Percentiles rank a stretch among this genome's conserved stretches.
These are phyloP conservation scores for Phalaenopsis hybrid DNA, from an alignment of 116 monocot genomes.

Conservation along the genomic window DNA sequence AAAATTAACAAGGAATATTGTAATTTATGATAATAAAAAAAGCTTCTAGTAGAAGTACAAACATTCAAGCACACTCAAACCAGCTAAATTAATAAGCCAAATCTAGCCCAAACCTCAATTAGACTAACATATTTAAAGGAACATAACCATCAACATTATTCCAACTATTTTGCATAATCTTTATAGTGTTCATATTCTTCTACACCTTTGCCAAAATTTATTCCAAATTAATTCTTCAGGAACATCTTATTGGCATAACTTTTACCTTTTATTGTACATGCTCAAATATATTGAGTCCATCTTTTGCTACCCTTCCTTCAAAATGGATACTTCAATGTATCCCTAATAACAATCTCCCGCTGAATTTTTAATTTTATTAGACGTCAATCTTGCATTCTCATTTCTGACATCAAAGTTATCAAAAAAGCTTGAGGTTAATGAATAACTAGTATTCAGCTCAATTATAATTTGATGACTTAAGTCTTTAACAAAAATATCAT, in stretches of 20 bases:
- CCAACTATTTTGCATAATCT: background rate
- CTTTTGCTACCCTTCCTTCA: no score
- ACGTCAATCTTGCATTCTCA: no score
- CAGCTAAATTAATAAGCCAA: background rate
- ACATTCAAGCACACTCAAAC: background rate
- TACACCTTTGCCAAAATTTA: background rate
- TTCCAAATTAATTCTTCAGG: background rate
- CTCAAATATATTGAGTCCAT: no score
- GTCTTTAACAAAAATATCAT: no score
- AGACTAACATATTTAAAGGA: background rate
- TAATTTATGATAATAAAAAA: background rate
- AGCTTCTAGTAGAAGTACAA: background rate
- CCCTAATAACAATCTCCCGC: no score
- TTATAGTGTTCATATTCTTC: background rate
- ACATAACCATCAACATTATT: background rate
- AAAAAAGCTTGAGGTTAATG: no score
- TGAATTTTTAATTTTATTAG: no score
- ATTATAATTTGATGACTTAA: no score
- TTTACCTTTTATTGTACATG: no score
- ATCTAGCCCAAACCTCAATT: background rate
- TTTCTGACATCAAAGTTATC: no score
- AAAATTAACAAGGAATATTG: background rate
- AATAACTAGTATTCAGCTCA: no score
- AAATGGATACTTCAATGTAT: no score
- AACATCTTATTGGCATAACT: background rate